Conservation (phyloP, 176 grass and related monocot genomes). For the Hyparrhenia diplandra region DNA sequence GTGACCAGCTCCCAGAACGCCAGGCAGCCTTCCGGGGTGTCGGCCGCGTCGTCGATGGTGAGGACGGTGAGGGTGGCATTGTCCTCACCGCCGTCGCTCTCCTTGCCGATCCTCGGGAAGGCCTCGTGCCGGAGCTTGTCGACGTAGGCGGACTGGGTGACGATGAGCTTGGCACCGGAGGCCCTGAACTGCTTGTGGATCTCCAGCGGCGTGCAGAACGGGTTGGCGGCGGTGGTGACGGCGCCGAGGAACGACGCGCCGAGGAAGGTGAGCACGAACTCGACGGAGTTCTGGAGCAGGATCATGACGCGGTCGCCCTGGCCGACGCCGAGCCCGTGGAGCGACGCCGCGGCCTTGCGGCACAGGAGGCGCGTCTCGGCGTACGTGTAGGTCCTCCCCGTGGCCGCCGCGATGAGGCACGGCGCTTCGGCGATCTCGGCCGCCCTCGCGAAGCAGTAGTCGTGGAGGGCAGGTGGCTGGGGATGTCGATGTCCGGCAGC, state of each 20-base stretch:
- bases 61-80: conserved; percentile 6
- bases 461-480: conserved; percentile 58
- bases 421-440: conserved; percentile 42
- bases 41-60: conserved; percentile 43
- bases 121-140: conserved; percentile 59
- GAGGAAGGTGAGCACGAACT: conserved; percentile 70
- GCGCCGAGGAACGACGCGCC: conserved; percentile 69
- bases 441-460: conserved; percentile 72
- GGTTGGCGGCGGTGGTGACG: conserved; percentile 63
- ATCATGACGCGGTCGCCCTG: conserved; percentile 67
- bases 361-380: conserved; percentile 53
- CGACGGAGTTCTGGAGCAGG: conserved; percentile 61
- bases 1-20: conserved; percentile 50
- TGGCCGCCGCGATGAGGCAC: conserved; percentile 66
- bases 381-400: conserved; percentile 54
- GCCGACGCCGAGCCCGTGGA: conserved; percentile 43
- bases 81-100: not conserved
- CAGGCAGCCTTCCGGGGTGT: conserved; percentile 46
- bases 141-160: conserved; percentile 66
- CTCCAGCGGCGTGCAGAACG: conserved; percentile 64
- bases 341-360: conserved; percentile 43
- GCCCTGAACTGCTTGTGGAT: conserved; percentile 72
- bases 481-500: conserved; percentile 81
- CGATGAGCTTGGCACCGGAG: conserved; percentile 39
- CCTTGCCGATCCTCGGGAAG: conserved; percentile 11